phyloP scores from a whole-genome alignment of 2,329 filamentous ascomycete genomes.

The Scedosporium dehoogii region DNA sequence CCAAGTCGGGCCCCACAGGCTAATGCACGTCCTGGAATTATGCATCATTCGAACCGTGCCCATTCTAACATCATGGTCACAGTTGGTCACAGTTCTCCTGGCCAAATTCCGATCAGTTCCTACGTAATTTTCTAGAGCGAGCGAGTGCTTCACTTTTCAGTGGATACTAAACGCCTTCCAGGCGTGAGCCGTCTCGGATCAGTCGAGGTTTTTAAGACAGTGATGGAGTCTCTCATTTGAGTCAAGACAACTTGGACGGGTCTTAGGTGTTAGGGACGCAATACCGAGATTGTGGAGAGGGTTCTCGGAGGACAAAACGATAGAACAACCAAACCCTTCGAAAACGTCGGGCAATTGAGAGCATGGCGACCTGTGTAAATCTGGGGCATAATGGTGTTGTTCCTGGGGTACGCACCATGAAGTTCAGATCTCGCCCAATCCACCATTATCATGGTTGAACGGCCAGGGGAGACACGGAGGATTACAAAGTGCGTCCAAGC shows the following conservation, averaged over 20 bases:
- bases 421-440: not conserved
- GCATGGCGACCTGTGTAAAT: not conserved
- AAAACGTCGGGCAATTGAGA: not conserved
- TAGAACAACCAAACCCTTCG: too few species aligned
- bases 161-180: not conserved
- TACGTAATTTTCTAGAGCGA: too few species aligned
- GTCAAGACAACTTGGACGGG: not conserved
- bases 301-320: too few species aligned
- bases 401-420: not conserved
- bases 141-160: not conserved
- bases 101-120: not conserved
- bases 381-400: not conserved
- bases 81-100: not conserved
- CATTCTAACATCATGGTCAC: not conserved
- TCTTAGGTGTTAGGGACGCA: not conserved
- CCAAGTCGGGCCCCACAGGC: not conserved
- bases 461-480: too few species aligned
- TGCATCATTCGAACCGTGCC: not conserved
- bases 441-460: too few species aligned
- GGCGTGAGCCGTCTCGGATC: not conserved
- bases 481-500: too few species aligned
- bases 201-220: not conserved
- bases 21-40: not conserved
- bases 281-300: too few species aligned
- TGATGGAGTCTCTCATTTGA: not conserved